Conservation (phyloP, 805 yeast genomes). For the Diddensiella santjacobensis region DNA sequence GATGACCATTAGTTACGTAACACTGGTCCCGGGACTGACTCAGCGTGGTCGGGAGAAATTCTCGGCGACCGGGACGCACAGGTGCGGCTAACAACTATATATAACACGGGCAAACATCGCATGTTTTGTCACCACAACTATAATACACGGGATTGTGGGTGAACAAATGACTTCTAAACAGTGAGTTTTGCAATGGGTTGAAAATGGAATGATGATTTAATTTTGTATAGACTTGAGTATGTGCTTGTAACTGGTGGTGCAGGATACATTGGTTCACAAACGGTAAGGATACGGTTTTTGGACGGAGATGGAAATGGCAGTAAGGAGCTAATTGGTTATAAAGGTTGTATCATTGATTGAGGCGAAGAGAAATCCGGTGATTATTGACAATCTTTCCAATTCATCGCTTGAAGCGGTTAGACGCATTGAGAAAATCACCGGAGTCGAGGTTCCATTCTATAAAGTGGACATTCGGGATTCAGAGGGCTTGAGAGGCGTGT, state of each 20-base stretch:
- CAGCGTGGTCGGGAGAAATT: too few relatives aligned
- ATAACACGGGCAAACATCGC: too few relatives aligned
- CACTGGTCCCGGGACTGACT: too few relatives aligned
- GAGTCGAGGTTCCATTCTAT: constrained; percentile 47
- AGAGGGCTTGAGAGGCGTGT: constrained; percentile 46
- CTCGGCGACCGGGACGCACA: too few relatives aligned
- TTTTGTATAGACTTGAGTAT: constrained; percentile 33
- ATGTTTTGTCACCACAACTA: too few relatives aligned
- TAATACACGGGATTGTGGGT: too few relatives aligned
- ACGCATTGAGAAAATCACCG: constrained; percentile 54
- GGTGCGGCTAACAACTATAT: too few relatives aligned
- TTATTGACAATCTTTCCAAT: constrained; percentile 66
- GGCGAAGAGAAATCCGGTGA: constrained; percentile 64
- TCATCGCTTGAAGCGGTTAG: constrained; percentile 64
- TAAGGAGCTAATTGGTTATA: not conserved
- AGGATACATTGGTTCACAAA: constrained; percentile 83
- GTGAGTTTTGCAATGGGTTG: too few relatives aligned
- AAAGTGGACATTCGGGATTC: constrained; percentile 55
- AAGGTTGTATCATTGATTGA: constrained; percentile 51
- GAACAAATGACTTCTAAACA: too few relatives aligned
- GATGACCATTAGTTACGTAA: too few relatives aligned
- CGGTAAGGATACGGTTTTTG: constrained; percentile 42
- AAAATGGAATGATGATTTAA: too few relatives aligned
- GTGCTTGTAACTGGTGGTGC: constrained; percentile 82
- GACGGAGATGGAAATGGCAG: not conserved